Percentiles rank a stretch among this genome's conserved stretches.
Conservation (phyloP, 2,329 filamentous ascomycete species). For the Akanthomyces muscarius region DNA sequence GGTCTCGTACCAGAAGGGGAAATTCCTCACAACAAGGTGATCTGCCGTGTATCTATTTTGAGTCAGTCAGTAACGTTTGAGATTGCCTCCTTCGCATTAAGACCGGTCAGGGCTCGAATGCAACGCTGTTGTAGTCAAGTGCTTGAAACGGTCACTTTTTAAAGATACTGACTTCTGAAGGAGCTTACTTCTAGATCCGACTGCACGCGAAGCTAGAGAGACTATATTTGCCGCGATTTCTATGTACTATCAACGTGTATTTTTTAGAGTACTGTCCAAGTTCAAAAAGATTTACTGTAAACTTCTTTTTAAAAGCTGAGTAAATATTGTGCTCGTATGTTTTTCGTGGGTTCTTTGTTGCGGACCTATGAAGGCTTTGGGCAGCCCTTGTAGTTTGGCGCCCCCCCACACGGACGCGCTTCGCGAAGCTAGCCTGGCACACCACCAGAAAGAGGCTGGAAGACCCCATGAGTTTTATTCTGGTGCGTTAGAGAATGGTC, state of each 20-base stretch:
- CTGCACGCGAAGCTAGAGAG: too few relatives aligned
- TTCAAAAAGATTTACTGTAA: too few relatives aligned
- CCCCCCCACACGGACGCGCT: too few relatives aligned
- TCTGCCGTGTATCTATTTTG: not conserved
- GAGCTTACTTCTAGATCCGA: not conserved
- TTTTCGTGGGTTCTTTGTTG: too few relatives aligned
- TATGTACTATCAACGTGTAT: not conserved
- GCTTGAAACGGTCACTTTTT: not conserved
- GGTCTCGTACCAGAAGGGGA: not conserved
- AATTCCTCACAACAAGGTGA: not conserved
- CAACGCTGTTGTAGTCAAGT: not conserved
- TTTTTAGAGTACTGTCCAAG: too few relatives aligned
- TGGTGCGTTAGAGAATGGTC: not conserved
- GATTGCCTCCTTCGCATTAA: not conserved
- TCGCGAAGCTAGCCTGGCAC: not conserved
- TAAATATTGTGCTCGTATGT: too few relatives aligned
- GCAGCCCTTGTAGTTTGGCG: too few relatives aligned
- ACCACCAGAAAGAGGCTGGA: not conserved
- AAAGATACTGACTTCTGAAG: not conserved
- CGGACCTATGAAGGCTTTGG: too few relatives aligned
- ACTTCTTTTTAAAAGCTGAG: too few relatives aligned
- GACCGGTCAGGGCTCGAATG: not conserved
- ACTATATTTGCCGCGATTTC: not conserved
- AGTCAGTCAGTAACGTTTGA: not conserved
- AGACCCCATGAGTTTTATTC: not conserved